Percentiles rank a stretch among this genome's conserved stretches.
Evolutionary conservation across 2,329 filamentous ascomycete genomes (phyloP).

Genomic region (Cladophialophora bantiana): DNA sequence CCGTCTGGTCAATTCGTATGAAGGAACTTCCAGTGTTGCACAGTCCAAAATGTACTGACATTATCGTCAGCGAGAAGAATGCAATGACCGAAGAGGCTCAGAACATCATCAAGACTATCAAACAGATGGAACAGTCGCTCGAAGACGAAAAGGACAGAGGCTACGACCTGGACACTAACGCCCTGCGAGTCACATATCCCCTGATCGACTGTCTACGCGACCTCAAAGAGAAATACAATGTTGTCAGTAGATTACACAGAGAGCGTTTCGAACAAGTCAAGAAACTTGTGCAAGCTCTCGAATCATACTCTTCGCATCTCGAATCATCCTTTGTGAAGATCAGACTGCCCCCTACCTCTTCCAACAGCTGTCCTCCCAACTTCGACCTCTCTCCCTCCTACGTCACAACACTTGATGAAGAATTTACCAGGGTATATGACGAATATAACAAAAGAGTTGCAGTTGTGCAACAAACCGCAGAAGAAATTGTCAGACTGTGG

Average conservation of each 20-base stretch:
- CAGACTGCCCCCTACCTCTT: constrained; percentile 80
- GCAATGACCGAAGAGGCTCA: constrained; percentile 89
- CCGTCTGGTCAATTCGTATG: constrained; percentile 74
- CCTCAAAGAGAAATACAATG: constrained; percentile 84
- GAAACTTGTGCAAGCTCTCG: constrained; percentile 90
- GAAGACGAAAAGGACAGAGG: constrained; percentile 74
- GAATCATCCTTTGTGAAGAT: constrained; percentile 87
- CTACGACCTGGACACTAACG: constrained; percentile 70
- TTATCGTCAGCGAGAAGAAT: constrained; percentile 74
- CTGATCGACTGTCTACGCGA: constrained; percentile 77
- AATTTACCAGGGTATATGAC: constrained; percentile 94
- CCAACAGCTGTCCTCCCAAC: constrained; percentile 76
- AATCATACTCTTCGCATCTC: constrained; percentile 95
- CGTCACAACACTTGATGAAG: constrained; percentile 81
- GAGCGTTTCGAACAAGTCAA: constrained; percentile 96
- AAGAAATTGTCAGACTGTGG: constrained; percentile 93
- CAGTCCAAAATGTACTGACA: constrained; percentile 16
- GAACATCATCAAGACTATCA: constrained; percentile 81
- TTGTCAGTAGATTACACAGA: constrained; percentile 80
- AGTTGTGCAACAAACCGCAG: constrained; percentile 74
- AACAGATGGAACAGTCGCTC: constrained; percentile 90
- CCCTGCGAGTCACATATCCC: constrained; percentile 80
- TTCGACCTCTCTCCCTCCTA: constrained; percentile 95
- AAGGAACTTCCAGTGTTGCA: constrained; percentile 27
- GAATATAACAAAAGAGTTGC: constrained; percentile 87